Evolutionary conservation across 495 filamentous ascomycete genomes (phyloP), one percentile per base, ranked within the genome.

Genomic region (Cenococcum geophilum): DNA sequence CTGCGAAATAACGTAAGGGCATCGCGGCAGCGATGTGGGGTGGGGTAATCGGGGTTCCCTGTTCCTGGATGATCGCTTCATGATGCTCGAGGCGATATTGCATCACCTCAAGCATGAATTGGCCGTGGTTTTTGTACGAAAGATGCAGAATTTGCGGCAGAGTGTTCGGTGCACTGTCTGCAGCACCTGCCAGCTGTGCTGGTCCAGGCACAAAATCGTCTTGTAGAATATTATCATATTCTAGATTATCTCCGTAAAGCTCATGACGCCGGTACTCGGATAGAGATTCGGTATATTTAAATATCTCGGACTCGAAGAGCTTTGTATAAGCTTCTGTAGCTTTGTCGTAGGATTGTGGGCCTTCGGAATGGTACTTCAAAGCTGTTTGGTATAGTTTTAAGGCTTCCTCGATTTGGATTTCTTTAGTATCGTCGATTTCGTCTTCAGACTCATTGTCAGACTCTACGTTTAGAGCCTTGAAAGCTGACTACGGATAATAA

Each of bases 341-440:
- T 71, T 92, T 83, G 27, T 82, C 70, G 70, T 86, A 95, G 67
- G 82, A 88, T 2, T 73, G 73, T 5, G 89, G 86, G 3, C 93
- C 91, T 74, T 93, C 89, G 4, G 91, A 86, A 68, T 99, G 95
- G 62, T 91, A 83, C 72, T 92, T 96, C 27, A 99, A 76, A 22
- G 93, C 93, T 58, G 79, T 86, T 71, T 97, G 91, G 72, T 97
- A 99, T 27, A 92, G 83, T 76, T 97, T 97, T 61, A 99, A 76
- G 27, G 93, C 91, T 73, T 99, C 93, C 72, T 99, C 93, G 70
- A 97, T 92, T 79, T 92, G 92, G 55, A 99, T 84, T 71, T 97
- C 91, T 75, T 89, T 91, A 48, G 91, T 97, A 62, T 92, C 89
- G 68, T 99, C 93, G 69, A 96, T 76, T 74, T 97, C 93, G 67